Conservation (phyloP, 1,284 basidiomycete species). For the Leccinum subatratum region DNA sequence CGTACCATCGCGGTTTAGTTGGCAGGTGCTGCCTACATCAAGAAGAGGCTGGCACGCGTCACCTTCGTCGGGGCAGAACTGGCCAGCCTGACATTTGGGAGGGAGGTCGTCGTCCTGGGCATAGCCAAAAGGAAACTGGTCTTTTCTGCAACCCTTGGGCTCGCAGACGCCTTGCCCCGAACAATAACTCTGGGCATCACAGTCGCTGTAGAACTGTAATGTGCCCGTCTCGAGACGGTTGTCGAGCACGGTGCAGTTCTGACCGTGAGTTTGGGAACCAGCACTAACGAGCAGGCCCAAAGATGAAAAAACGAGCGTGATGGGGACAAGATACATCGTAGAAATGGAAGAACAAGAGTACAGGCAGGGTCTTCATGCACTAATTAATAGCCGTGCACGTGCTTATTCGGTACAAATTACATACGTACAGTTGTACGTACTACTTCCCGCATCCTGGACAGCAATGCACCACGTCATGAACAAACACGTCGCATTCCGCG, state of each 20-base stretch:
- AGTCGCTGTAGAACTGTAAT: slow-evolving; percentile 74
- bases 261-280: slow-evolving; percentile 41
- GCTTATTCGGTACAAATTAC: background rate
- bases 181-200: slow-evolving; percentile 69
- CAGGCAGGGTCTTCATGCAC: background rate
- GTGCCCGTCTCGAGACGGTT: slow-evolving; percentile 71
- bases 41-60: slow-evolving; percentile 63
- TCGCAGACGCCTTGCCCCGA: slow-evolving; percentile 52
- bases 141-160: slow-evolving; percentile 65
- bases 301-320: slow-evolving; percentile 40
- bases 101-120: slow-evolving; percentile 45
- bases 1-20: slow-evolving; percentile 83
- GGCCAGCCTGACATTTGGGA: slow-evolving; percentile 52
- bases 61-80: slow-evolving; percentile 84
- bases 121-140: slow-evolving; percentile 75
- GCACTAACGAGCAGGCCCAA: slow-evolving; percentile 36
- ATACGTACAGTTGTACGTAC: background rate
- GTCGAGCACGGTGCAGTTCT: slow-evolving; percentile 48
- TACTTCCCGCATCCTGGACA: slow-evolving; percentile 57
- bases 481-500: slow-evolving; percentile 70
- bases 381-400: background rate
- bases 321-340: slow-evolving; percentile 19
- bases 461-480: slow-evolving; percentile 70
- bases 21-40: slow-evolving; percentile 62
- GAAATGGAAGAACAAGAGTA: background rate